Evolutionary conservation across 73 alveolate species (phyloP).

Genomic region (Stentor coeruleus): DNA sequence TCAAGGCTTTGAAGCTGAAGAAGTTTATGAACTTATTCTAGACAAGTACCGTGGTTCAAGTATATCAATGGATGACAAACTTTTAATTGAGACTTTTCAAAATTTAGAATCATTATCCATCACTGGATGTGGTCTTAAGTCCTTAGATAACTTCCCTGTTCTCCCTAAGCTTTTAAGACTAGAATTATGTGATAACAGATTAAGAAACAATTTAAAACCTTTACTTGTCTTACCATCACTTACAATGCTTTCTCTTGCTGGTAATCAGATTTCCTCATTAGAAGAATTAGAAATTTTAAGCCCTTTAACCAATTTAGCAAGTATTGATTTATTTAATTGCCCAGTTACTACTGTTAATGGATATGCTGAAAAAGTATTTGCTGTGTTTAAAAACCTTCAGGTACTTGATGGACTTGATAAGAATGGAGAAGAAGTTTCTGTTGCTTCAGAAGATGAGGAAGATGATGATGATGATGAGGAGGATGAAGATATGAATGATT

Average conservation of each 20-base stretch:
- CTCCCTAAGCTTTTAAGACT: slow-evolving; percentile 35
- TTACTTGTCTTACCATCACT: slow-evolving; percentile 19
- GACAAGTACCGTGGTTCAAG: slow-evolving; percentile 34
- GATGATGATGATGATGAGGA: slow-evolving; percentile 30
- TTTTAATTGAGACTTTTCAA: slow-evolving; percentile 22
- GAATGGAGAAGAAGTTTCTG: slow-evolving; percentile 40
- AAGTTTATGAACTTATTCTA: slow-evolving; percentile 35
- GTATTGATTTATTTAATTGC: slow-evolving; percentile 33
- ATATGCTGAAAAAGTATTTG: slow-evolving; percentile 27
- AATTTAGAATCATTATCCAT: slow-evolving; percentile 35
- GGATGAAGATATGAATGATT: no score
- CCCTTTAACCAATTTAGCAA: slow-evolving; percentile 23
- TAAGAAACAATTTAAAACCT: slow-evolving; percentile 24
- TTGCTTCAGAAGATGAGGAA: slow-evolving; percentile 33
- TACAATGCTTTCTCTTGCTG: slow-evolving; percentile 37
- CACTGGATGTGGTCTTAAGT: slow-evolving; percentile 30
- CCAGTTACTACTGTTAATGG: slow-evolving; percentile 27
- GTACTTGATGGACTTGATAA: slow-evolving; percentile 37
- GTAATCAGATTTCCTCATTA: slow-evolving; percentile 30
- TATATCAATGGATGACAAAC: slow-evolving; percentile 28
- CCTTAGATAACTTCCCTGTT: slow-evolving; percentile 42
- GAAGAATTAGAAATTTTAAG: slow-evolving; percentile 30
- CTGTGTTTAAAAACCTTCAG: slow-evolving; percentile 18
- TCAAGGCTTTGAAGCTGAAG: slow-evolving; percentile 32
- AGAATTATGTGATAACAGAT: slow-evolving; percentile 39